phyloP scores from a whole-genome alignment of 163 green algal species.

The Scenedesmus sp. region DNA sequence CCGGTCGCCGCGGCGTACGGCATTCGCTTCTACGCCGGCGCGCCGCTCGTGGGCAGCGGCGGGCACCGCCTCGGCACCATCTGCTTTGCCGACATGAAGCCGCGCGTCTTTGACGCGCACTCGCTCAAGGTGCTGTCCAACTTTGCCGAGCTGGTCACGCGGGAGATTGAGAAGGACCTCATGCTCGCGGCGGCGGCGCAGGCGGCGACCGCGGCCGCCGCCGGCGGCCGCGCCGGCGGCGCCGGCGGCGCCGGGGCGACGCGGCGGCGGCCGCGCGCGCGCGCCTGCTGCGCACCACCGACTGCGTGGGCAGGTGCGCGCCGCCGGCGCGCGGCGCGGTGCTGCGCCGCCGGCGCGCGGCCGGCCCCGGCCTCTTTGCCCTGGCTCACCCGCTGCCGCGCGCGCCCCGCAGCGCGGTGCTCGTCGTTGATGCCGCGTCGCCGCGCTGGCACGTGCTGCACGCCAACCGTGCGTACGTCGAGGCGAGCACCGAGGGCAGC shows the following conservation, averaged over 20 bases:
- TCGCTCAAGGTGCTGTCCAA: conserved; percentile 34
- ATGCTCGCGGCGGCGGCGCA: conserved; percentile 3
- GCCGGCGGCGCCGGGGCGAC: too few relatives aligned
- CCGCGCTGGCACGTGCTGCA: conserved; percentile 13
- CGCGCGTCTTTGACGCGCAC: conserved; percentile 53
- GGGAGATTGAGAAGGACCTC: conserved; percentile 64
- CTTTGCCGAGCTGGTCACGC: conserved; percentile 44
- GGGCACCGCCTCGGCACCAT: conserved; percentile 61
- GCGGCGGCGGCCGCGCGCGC: too few relatives aligned
- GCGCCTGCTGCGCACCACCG: conserved; percentile 12
- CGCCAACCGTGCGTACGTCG: conserved; percentile 38
- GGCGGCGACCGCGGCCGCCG: not conserved
- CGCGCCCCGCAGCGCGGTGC: not conserved
- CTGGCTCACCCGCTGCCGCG: too few relatives aligned
- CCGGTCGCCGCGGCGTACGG: conserved; percentile 48
- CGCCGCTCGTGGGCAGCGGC: conserved; percentile 53
- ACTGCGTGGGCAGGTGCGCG: conserved; percentile 22
- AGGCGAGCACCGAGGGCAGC: too few relatives aligned
- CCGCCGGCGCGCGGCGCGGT: too few relatives aligned
- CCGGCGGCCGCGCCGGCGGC: too few relatives aligned
- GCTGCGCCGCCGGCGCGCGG: too few relatives aligned
- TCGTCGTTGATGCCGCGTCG: conserved; percentile 29
- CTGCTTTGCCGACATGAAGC: conserved; percentile 61
- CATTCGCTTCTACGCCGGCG: conserved; percentile 61
- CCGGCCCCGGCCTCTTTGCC: too few relatives aligned